These are phyloP conservation scores for Paramecium octaurelia DNA, from an alignment of 73 alveolate species.

Conservation along the genomic window DNA sequence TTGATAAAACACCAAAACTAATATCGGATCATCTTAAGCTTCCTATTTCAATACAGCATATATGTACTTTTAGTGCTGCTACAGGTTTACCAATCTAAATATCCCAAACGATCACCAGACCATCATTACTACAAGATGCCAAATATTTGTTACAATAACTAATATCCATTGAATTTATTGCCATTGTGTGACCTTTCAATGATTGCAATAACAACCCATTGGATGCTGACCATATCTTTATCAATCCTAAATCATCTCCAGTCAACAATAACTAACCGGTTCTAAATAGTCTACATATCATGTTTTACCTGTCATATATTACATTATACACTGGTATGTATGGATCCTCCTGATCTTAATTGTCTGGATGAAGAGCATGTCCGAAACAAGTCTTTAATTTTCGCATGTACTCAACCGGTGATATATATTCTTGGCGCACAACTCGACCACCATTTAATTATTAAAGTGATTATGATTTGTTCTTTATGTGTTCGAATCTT, in stretches of 20 bases:
- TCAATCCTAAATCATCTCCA: conserved; percentile 58
- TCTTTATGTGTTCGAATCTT: not conserved
- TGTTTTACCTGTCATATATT: conserved; percentile 29
- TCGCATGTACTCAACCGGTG: not conserved
- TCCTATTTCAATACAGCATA: not conserved
- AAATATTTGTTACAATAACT: conserved; percentile 58
- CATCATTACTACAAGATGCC: conserved; percentile 60
- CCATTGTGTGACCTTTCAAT: conserved; percentile 59
- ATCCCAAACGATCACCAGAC: conserved; percentile 56
- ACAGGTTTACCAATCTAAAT: conserved; percentile 38
- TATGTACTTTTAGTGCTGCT: conserved; percentile 4
- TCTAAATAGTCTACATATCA: not conserved
- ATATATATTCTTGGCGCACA: not conserved
- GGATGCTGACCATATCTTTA: conserved; percentile 60
- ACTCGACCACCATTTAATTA: conserved; percentile 31
- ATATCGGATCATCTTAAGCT: conserved; percentile 34
- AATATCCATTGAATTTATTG: conserved; percentile 55
- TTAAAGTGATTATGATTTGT: not conserved
- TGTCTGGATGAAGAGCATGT: conserved; percentile 61
- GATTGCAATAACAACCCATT: conserved; percentile 49
- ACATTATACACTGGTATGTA: conserved; percentile 56
- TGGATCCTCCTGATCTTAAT: conserved; percentile 58
- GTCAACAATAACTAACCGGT: conserved; percentile 54
- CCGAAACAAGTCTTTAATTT: conserved; percentile 62
- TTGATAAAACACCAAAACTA: not conserved